These are phyloP conservation scores for Fibroporia radiculosa DNA, from an alignment of 768 basidiomycete species.

Conservation along the genomic window DNA sequence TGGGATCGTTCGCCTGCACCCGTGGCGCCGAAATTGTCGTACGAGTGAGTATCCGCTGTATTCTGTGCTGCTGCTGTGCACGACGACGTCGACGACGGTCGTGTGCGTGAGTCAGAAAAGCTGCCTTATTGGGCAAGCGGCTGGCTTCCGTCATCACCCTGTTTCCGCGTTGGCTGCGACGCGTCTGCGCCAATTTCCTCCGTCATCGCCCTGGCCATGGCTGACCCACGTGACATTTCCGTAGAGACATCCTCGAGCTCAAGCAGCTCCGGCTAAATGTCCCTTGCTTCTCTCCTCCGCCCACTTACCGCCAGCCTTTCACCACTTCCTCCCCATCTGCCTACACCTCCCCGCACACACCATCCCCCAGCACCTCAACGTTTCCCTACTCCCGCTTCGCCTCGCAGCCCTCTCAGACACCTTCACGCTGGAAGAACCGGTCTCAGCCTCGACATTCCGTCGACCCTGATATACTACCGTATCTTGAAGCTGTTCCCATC, in stretches of 20 bases:
- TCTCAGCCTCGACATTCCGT: constrained; percentile 10
- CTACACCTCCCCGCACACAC: not conserved
- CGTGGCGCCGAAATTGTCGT: constrained; percentile 52
- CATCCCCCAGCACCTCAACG: constrained; percentile 37
- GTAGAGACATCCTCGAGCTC: constrained; percentile 41
- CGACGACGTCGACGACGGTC: not conserved
- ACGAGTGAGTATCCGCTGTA: constrained; percentile 44
- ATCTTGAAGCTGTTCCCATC: constrained; percentile 46
- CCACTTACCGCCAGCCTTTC: constrained; percentile 19
- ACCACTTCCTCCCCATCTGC: constrained; percentile 18
- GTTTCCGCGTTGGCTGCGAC: not conserved
- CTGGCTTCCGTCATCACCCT: not conserved
- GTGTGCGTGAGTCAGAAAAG: not conserved
- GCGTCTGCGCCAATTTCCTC: not conserved
- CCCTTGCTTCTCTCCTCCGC: constrained; percentile 31
- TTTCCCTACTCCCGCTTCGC: constrained; percentile 31
- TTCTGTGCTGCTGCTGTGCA: not conserved
- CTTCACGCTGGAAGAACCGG: constrained; percentile 32
- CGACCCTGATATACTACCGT: constrained; percentile 24
- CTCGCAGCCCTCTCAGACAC: constrained; percentile 29
- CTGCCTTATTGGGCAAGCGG: constrained; percentile 2
- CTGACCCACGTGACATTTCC: not conserved
- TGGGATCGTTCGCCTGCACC: constrained; percentile 75
- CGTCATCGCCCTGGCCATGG: constrained; percentile 2
- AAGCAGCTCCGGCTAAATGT: constrained; percentile 62